Conservation (phyloP, 176 grass and related monocot genomes). For the bread wheat (Triticum aestivum) region IWGSC_CS_RefSeq_v2.1 NC_057813.1:20004977-20005476, state of each 20-base stretch:
- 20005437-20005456: background rate
- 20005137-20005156: slow-evolving; percentile 68
- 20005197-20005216: background rate
- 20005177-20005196: background rate
- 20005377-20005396: slow-evolving; percentile 81
- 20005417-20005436: too few species aligned
- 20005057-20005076: background rate
- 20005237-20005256: slow-evolving; percentile 1
- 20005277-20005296: slow-evolving; percentile 51
- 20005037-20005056: background rate
- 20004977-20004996: slow-evolving; percentile 67
- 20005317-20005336: slow-evolving; percentile 82
- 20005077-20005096: background rate
- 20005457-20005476: too few species aligned
- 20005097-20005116: slow-evolving; percentile 48
- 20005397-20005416: background rate
- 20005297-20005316: slow-evolving; percentile 75
- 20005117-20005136: slow-evolving; percentile 81
- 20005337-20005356: slow-evolving; percentile 69
- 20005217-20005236: background rate
- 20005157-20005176: slow-evolving; percentile 14
- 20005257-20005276: background rate
- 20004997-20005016: slow-evolving; percentile 84
- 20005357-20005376: slow-evolving; percentile 74
- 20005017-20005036: background rate